phyloP scores from a whole-genome alignment of 345 rosid genomes.

The Gossypium sturtianum region DNA sequence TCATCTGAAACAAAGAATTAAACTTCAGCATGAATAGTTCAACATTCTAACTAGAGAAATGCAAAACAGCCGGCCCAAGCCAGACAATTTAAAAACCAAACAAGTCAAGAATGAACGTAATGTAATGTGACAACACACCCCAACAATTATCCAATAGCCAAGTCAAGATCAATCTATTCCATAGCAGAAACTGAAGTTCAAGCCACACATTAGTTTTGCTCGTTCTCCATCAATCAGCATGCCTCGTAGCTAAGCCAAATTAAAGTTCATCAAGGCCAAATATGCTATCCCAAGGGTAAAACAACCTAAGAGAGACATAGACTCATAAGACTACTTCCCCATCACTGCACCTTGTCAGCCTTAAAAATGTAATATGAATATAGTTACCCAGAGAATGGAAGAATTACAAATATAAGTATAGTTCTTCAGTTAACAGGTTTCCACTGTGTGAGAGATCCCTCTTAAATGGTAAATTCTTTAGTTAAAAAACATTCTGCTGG shows the following conservation, averaged over 20 bases:
- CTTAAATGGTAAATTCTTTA: neutral
- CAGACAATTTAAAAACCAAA: neutral
- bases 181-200: neutral
- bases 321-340: neutral
- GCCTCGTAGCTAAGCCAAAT: neutral
- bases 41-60: neutral
- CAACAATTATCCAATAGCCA: neutral
- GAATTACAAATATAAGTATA: neutral
- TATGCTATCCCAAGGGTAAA: neutral
- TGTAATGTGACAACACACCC: neutral
- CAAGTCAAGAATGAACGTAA: neutral
- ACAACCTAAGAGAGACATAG: neutral
- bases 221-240: no score
- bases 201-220: neutral
- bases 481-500: neutral
- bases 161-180: neutral
- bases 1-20: slow-evolving; percentile 48
- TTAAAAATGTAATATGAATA: neutral
- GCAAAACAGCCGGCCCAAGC: neutral
- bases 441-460: neutral
- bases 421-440: neutral
- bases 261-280: no score
- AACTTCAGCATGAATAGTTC: slow-evolving; percentile 7
- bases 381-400: neutral
- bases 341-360: neutral